These are phyloP conservation scores for Dactylellina drechsleri DNA, from an alignment of 2,329 filamentous ascomycete genomes.

Conservation along the genomic window DNA sequence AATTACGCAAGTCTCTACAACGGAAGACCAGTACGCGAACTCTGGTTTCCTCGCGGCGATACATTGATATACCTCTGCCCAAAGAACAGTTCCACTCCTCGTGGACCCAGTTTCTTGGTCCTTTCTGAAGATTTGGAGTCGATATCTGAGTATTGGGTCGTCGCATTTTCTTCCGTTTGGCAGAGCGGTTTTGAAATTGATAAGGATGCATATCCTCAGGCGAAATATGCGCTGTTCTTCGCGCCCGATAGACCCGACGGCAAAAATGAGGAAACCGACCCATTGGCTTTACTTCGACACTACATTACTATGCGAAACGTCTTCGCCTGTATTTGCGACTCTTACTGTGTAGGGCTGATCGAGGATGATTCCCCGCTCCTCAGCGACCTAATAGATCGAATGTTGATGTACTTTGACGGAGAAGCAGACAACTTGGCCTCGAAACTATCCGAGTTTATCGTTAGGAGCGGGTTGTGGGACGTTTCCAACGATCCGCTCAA, in stretches of 20 bases:
- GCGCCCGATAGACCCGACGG: conserved; percentile 37
- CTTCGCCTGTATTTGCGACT: conserved; percentile 52
- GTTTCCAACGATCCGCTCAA: conserved; percentile 50
- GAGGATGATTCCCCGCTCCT: conserved; percentile 43
- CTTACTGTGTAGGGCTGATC: conserved; percentile 34
- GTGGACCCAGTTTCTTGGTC: conserved; percentile 41
- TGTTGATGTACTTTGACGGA: conserved; percentile 54
- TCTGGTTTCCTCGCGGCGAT: conserved; percentile 43
- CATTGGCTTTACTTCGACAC: conserved; percentile 25
- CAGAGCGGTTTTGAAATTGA: conserved; percentile 47
- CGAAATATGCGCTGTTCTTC: conserved; percentile 45
- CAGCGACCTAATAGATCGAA: conserved; percentile 43
- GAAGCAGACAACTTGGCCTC: conserved; percentile 24
- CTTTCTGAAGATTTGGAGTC: conserved; percentile 24
- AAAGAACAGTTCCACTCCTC: conserved; percentile 19
- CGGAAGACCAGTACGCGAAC: conserved; percentile 27
- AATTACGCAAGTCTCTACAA: conserved; percentile 33
- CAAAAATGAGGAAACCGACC: conserved; percentile 44
- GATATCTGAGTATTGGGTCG: conserved; percentile 44
- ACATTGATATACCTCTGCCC: conserved; percentile 48
- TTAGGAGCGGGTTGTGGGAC: conserved; percentile 45
- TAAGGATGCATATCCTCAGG: conserved; percentile 29
- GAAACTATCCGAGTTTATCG: conserved; percentile 41
- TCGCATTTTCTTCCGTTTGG: conserved; percentile 45
- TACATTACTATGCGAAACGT: conserved; percentile 52